Evolutionary conservation across 768 basidiomycete genomes (phyloP).

Genomic region (Mrakia gelida): DNA sequence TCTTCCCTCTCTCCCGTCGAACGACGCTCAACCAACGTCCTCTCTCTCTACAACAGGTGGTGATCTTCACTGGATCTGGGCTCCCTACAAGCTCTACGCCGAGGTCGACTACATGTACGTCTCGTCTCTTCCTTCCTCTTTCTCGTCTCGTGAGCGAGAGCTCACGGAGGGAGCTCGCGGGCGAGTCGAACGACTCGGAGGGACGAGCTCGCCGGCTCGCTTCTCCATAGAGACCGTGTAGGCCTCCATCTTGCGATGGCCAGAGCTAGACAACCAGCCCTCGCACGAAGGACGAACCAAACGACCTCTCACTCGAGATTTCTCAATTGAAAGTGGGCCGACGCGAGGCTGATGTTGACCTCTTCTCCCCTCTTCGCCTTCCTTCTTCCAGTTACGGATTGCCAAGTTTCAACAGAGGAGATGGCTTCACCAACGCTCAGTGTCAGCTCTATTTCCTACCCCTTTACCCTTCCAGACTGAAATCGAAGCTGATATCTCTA

Average conservation of each 20-base stretch:
- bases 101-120: slow-evolving; percentile 53
- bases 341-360: no score
- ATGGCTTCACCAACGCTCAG: slow-evolving; percentile 84
- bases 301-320: no score
- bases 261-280: no score
- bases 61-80: slow-evolving; percentile 88
- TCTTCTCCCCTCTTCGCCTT: slow-evolving; percentile 8
- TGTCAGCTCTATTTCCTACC: slow-evolving; percentile 46
- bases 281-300: not conserved
- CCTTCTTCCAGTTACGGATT: slow-evolving; percentile 64
- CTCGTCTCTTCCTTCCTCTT: not conserved
- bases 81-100: slow-evolving; percentile 73
- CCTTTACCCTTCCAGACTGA: not conserved
- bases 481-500: not conserved
- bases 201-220: not conserved
- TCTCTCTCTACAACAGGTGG: slow-evolving; percentile 61
- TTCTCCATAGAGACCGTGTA: not conserved
- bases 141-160: not conserved
- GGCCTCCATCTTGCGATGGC: no score
- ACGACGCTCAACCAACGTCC: slow-evolving; percentile 49
- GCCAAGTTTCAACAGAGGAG: slow-evolving; percentile 57
- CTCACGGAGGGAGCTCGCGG: not conserved
- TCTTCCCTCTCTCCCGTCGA: not conserved
- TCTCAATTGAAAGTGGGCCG: no score
- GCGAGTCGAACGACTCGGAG: not conserved